Evolutionary conservation across 306 rosid genomes (phyloP).

Genomic region (Vachellia pachyceras): DNA sequence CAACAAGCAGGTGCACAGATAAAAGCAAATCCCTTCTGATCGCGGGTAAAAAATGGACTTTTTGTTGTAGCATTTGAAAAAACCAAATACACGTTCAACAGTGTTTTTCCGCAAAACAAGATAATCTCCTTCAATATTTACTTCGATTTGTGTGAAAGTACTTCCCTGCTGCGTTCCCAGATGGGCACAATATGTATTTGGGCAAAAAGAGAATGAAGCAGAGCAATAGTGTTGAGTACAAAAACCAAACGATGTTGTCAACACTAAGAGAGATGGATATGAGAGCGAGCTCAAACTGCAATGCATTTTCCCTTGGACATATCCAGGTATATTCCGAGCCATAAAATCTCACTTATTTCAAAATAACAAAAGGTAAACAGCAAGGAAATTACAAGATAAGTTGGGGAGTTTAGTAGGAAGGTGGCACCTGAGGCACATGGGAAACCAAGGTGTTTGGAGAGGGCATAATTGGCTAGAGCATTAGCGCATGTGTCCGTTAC

Average conservation of each 20-base stretch:
- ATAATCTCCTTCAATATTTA: background rate
- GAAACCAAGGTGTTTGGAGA: background rate
- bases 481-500: background rate
- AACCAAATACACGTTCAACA: too few species aligned
- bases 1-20: too few species aligned
- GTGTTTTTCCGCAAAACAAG: too few species aligned
- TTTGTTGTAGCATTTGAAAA: too few species aligned
- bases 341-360: slow-evolving; percentile 30
- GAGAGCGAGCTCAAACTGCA: background rate
- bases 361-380: background rate
- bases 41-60: too few species aligned
- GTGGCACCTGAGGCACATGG: background rate
- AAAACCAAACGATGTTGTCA: background rate
- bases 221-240: too few species aligned
- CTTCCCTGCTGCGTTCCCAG: too few species aligned
- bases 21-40: too few species aligned
- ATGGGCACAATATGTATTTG: background rate
- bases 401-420: background rate
- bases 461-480: background rate
- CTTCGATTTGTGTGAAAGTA: background rate
- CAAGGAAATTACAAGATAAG: background rate
- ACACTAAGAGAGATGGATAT: background rate
- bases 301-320: background rate
- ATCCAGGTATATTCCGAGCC: slow-evolving; percentile 38
- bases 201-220: background rate